Conservation (phyloP, 2,329 filamentous ascomycete species). For the Davidsoniella eucalypti region DNA sequence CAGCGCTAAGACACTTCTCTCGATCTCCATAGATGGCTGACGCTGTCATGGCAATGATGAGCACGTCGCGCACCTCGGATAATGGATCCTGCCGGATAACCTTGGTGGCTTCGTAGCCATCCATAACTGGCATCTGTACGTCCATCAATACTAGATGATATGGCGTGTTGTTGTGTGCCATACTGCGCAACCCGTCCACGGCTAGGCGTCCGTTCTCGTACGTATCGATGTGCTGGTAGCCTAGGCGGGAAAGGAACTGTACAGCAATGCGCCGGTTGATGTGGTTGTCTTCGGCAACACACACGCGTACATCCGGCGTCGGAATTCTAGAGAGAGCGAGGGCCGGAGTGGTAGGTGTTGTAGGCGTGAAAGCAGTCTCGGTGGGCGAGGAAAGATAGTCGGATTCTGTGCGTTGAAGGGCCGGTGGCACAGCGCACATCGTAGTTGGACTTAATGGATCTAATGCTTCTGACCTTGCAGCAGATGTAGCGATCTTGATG, state of each 20-base stretch:
- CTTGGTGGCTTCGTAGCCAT: slow-evolving; percentile 82
- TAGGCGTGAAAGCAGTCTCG: not conserved
- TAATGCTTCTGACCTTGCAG: too few species aligned
- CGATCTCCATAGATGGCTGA: slow-evolving; percentile 86
- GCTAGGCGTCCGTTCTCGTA: slow-evolving; percentile 83
- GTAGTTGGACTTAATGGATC: slow-evolving; percentile 1
- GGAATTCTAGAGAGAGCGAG: slow-evolving; percentile 57
- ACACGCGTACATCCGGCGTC: slow-evolving; percentile 66
- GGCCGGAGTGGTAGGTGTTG: slow-evolving; percentile 20
- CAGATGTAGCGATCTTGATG: too few species aligned
- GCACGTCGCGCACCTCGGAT: slow-evolving; percentile 59
- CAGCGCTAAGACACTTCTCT: slow-evolving; percentile 86
- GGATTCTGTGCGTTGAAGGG: not conserved
- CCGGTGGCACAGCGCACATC: not conserved
- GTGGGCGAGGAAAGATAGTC: not conserved
- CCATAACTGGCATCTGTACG: slow-evolving; percentile 86
- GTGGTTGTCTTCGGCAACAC: slow-evolving; percentile 86
- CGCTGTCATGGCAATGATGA: slow-evolving; percentile 97
- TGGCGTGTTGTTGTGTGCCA: slow-evolving; percentile 52
- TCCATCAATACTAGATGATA: slow-evolving; percentile 94
- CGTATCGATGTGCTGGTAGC: slow-evolving; percentile 66
- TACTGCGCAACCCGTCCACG: slow-evolving; percentile 65
- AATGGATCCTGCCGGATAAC: slow-evolving; percentile 62
- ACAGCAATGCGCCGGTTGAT: slow-evolving; percentile 93
- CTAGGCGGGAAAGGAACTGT: slow-evolving; percentile 72